These are phyloP conservation scores for Heterobasidion occidentale DNA, from an alignment of 1,284 basidiomycete genomes.

Conservation along the genomic window DNA sequence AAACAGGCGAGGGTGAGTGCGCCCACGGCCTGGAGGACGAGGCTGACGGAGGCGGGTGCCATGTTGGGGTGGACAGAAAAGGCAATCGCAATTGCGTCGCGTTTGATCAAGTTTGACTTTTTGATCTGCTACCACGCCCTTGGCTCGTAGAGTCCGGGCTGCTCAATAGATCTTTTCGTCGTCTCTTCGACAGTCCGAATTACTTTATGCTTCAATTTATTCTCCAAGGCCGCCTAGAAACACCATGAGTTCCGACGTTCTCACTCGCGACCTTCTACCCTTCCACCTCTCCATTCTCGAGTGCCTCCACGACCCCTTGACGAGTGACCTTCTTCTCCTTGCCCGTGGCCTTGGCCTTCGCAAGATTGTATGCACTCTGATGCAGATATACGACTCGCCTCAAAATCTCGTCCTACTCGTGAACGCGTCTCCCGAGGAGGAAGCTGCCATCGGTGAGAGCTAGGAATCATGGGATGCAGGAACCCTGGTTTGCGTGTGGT, in stretches of 20 bases:
- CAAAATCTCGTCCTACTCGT: slow-evolving; percentile 81
- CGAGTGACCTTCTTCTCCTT: slow-evolving; percentile 77
- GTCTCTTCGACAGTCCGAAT: too few species aligned
- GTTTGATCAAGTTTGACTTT: too few species aligned
- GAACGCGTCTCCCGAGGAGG: slow-evolving; percentile 85
- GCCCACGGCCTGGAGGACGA: slow-evolving; percentile 35
- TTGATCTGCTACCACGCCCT: too few species aligned
- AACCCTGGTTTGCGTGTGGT: slow-evolving; percentile 82
- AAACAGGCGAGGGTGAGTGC: slow-evolving; percentile 45
- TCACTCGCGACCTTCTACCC: slow-evolving; percentile 32
- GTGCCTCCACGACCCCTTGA: slow-evolving; percentile 68
- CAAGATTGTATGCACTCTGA: slow-evolving; percentile 73
- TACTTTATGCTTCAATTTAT: too few species aligned
- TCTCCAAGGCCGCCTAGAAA: too few species aligned
- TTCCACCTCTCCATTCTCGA: slow-evolving; percentile 63
- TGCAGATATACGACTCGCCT: slow-evolving; percentile 90
- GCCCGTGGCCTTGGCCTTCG: slow-evolving; percentile 85
- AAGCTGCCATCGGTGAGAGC: slow-evolving; percentile 88
- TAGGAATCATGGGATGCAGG: slow-evolving; percentile 86
- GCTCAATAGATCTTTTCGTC: too few species aligned
- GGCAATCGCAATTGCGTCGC: neutral
- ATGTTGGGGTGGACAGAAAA: neutral
- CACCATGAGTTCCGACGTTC: too few species aligned
- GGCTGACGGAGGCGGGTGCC: neutral
- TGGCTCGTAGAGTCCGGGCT: too few species aligned